Percentiles rank a stretch among this genome's conserved stretches.
These are phyloP conservation scores for Discostella pseudostelligera DNA, from an alignment of 108 stramenopile species.

Conservation along the genomic window DNA sequence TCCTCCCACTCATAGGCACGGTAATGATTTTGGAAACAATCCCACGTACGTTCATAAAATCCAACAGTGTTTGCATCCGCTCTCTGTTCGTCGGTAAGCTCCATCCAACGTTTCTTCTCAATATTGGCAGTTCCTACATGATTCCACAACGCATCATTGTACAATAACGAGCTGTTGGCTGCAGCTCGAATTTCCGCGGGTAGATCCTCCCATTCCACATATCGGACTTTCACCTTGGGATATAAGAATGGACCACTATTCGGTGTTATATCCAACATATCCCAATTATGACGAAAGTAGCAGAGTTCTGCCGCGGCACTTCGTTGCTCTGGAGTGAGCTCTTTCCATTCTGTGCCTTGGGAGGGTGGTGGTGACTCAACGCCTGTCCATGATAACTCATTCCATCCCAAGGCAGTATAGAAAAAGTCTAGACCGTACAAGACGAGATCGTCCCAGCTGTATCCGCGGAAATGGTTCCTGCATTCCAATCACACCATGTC, in stretches of 20 bases:
- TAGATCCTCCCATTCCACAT: constrained; percentile 30
- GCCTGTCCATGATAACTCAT: constrained; percentile 29
- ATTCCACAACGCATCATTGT: constrained; percentile 42
- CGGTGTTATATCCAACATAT: constrained; percentile 28
- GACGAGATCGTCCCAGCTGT: constrained; percentile 26
- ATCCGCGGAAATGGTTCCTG: constrained; percentile 30
- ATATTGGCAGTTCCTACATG: constrained; percentile 29
- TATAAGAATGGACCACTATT: constrained; percentile 26
- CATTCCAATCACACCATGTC: neutral
- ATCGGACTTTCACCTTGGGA: constrained; percentile 17
- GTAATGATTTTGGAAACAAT: constrained; percentile 61
- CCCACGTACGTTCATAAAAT: constrained; percentile 47
- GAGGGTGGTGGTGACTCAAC: constrained; percentile 15
- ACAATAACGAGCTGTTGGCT: constrained; percentile 23
- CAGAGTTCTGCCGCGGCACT: constrained; percentile 29
- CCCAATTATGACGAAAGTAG: constrained; percentile 42
- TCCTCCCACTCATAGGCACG: constrained; percentile 30
- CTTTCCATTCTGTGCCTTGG: constrained; percentile 19
- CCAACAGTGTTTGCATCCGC: constrained; percentile 35
- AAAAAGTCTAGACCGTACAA: constrained; percentile 15
- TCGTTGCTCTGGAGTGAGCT: constrained; percentile 19
- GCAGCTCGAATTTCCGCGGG: constrained; percentile 17
- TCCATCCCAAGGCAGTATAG: constrained; percentile 23
- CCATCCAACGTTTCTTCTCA: constrained; percentile 30
- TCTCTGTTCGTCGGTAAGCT: constrained; percentile 30